Conservation (phyloP, 1,284 basidiomycete genomes). For the Pyrrhoderma lamaoense region DNA sequence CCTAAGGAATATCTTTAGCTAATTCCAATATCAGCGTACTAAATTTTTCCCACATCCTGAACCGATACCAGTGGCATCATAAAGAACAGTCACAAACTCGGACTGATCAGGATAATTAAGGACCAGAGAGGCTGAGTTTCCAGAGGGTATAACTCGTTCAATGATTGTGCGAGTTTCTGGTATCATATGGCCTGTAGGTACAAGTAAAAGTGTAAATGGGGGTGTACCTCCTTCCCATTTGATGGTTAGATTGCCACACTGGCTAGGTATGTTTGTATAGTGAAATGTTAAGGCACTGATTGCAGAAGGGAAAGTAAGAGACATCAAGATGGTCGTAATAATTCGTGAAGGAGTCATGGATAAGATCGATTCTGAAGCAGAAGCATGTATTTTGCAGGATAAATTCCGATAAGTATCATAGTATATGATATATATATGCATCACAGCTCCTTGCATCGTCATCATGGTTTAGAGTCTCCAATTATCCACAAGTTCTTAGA, state of each 20-base stretch:
- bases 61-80: constrained; percentile 16
- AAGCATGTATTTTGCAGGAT: too few relatives aligned
- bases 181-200: constrained; percentile 16
- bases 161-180: constrained; percentile 20
- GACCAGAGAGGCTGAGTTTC: constrained; percentile 14
- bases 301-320: background rate
- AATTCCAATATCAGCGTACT: background rate
- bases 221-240: constrained; percentile 18
- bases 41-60: constrained; percentile 14
- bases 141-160: constrained; percentile 12
- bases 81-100: constrained; percentile 17
- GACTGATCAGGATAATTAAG: constrained; percentile 18
- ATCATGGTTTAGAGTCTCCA: too few relatives aligned
- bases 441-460: too few relatives aligned
- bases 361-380: too few relatives aligned
- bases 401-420: too few relatives aligned
- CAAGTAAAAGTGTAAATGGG: constrained; percentile 18
- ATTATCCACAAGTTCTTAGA: too few relatives aligned
- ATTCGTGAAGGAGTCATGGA: background rate
- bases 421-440: too few relatives aligned
- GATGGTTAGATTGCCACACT: constrained; percentile 18
- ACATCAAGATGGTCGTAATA: background rate
- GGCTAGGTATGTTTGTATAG: constrained; percentile 14
- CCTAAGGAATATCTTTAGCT: background rate
- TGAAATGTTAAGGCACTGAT: constrained; percentile 12